Conservation (phyloP, 2,329 filamentous ascomycete genomes). For the Blastomyces parvus region DNA sequence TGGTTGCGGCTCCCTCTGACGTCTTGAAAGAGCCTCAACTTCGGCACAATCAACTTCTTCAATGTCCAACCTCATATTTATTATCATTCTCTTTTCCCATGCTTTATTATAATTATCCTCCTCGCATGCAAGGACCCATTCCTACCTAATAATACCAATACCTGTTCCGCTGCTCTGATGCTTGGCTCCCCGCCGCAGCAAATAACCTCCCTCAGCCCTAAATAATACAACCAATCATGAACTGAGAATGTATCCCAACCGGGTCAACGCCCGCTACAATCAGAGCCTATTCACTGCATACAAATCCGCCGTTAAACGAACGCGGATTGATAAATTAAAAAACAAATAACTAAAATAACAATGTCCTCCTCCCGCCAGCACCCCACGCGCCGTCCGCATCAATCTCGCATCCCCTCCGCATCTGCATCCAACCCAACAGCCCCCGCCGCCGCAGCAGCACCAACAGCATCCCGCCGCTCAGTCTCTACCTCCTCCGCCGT, state of each 20-base stretch:
- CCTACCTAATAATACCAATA: not conserved
- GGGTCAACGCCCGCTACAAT: too few relatives aligned
- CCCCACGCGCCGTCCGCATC: not conserved
- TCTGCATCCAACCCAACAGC: constrained; percentile 26
- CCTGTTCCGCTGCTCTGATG: not conserved
- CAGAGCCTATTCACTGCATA: not conserved
- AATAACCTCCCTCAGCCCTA: not conserved
- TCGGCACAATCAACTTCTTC: too few relatives aligned
- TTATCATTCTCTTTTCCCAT: not conserved
- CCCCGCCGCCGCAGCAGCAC: constrained; percentile 31
- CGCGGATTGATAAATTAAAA: not conserved
- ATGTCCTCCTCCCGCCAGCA: not conserved
- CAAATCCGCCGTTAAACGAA: not conserved
- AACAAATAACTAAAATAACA: not conserved
- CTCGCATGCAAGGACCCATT: not conserved
- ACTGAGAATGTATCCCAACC: not conserved
- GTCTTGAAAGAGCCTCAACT: too few relatives aligned
- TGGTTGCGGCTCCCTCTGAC: too few relatives aligned
- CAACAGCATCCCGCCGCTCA: not conserved
- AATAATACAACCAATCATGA: not conserved
- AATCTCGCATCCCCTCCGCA: constrained; percentile 14
- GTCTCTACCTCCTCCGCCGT: not conserved
- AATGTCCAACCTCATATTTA: too few relatives aligned
- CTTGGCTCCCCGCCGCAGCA: too few relatives aligned
- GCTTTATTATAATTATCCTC: not conserved